Evolutionary conservation across 129 eudicot species (phyloP).

Genomic region (Helianthus tuberosus): DNA sequence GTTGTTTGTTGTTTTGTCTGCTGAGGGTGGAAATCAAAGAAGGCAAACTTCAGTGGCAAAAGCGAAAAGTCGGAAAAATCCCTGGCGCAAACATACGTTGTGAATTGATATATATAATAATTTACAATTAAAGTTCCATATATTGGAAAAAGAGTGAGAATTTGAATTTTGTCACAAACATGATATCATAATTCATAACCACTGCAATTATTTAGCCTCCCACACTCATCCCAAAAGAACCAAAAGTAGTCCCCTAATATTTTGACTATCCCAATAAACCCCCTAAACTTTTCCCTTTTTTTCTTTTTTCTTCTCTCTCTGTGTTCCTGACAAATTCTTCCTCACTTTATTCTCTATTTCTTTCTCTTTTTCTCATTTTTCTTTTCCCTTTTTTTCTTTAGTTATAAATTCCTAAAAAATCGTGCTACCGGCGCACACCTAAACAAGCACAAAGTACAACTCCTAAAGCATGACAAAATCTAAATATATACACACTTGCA

Average conservation of each 20-base stretch:
- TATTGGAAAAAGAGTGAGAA: background rate
- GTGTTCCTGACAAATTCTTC: conserved; percentile 41
- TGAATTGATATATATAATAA: no score
- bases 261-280: conserved; percentile 69
- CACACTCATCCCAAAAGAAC: conserved; percentile 47
- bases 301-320: conserved; percentile 3
- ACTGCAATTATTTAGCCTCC: conserved; percentile 80
- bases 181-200: conserved; percentile 46
- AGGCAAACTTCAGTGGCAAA: no score
- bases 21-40: no score
- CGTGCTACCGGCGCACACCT: conserved; percentile 46
- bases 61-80: no score
- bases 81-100: no score
- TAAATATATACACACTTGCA: conserved; percentile 27
- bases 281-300: conserved; percentile 36
- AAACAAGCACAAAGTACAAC: conserved; percentile 36
- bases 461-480: background rate
- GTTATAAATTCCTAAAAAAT: background rate
- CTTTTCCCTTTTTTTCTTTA: conserved; percentile 16
- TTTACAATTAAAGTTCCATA: background rate
- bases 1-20: no score
- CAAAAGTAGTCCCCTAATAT: conserved; percentile 46
- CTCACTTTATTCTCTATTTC: conserved; percentile 39
- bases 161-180: conserved; percentile 39
- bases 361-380: conserved; percentile 26